Evolutionary conservation across 2,329 filamentous ascomycete species (phyloP).

Genomic region (Cordyceps cicadae): DNA sequence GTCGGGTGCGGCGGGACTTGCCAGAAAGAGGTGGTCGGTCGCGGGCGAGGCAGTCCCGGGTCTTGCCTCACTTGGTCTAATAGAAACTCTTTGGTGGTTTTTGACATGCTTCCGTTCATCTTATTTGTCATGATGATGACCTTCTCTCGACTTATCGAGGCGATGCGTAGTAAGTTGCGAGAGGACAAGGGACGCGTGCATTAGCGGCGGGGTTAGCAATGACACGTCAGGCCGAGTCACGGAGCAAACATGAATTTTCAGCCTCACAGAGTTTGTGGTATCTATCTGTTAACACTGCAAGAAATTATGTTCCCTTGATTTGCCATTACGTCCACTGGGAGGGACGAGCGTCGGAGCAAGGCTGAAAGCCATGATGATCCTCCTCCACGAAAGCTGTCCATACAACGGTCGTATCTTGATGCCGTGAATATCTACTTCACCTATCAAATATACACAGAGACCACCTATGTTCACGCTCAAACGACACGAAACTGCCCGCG

Average conservation of each 20-base stretch:
- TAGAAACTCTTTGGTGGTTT: not conserved
- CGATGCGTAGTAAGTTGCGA: not conserved
- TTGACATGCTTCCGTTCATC: not conserved
- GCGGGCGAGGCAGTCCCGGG: constrained; percentile 18
- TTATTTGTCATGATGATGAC: not conserved
- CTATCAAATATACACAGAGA: not conserved
- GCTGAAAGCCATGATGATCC: no score
- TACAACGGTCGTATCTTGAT: no score
- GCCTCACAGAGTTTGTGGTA: not conserved
- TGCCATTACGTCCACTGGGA: no score
- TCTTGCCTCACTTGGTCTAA: constrained; percentile 11
- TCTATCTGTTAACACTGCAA: not conserved
- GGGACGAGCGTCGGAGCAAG: no score
- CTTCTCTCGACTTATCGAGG: not conserved
- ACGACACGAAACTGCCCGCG: not conserved
- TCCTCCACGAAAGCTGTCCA: no score
- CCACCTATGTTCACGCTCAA: not conserved
- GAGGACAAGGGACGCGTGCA: not conserved
- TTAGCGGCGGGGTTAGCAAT: not conserved
- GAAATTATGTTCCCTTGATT: not conserved
- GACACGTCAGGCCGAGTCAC: not conserved
- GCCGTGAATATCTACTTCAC: not conserved
- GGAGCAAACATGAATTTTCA: not conserved
- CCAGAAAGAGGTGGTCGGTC: constrained; percentile 21
- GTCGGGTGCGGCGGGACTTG: constrained; percentile 19